phyloP scores from a whole-genome alignment of 164 flowering plant genomes.

The Kalanchoe fedtschenkoi region DNA sequence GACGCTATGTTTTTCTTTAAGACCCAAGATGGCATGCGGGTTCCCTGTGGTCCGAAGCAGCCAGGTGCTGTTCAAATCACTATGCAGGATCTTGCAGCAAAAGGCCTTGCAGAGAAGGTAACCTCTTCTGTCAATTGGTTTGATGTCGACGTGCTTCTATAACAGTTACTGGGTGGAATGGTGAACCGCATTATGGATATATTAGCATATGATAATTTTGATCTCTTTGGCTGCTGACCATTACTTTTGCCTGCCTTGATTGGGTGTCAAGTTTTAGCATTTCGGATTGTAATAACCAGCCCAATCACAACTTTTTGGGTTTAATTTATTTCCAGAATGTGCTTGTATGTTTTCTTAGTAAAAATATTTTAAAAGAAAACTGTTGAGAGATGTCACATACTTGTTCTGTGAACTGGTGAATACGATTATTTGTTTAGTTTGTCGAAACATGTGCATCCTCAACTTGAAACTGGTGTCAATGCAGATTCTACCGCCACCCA shows the following conservation, averaged over 20 bases:
- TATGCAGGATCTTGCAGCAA: slow-evolving; percentile 83
- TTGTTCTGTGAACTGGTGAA: background rate
- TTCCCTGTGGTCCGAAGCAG: slow-evolving; percentile 96
- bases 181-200: background rate
- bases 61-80: slow-evolving; percentile 74
- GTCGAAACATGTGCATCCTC: background rate
- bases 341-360: no score
- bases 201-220: background rate
- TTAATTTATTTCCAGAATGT: no score
- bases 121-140: background rate
- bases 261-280: background rate
- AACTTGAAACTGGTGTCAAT: slow-evolving; percentile 1
- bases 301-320: background rate
- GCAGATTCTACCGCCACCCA: slow-evolving; percentile 93
- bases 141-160: background rate
- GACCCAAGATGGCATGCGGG: slow-evolving; percentile 56
- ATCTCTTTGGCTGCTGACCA: background rate
- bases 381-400: background rate
- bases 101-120: slow-evolving; percentile 88
- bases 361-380: no score
- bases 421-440: background rate
- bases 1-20: slow-evolving; percentile 88
- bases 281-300: background rate
- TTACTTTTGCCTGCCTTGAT: background rate
- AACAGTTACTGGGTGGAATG: background rate